These are phyloP conservation scores for Clarireedia homoeocarpa DNA, from an alignment of 2,329 filamentous ascomycete species.

Conservation along the genomic window DNA sequence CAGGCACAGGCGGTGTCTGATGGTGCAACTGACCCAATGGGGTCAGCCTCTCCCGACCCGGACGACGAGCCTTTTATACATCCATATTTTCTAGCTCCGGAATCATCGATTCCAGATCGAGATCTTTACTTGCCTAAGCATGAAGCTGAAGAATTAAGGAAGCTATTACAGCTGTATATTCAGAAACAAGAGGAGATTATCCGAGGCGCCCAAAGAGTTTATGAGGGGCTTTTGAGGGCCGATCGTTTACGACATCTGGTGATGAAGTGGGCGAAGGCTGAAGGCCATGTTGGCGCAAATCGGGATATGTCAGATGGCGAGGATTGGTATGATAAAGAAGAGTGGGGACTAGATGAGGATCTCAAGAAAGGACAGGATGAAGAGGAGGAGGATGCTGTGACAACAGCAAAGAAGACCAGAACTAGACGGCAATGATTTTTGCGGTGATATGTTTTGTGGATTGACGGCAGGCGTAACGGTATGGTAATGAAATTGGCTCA, in stretches of 20 bases:
- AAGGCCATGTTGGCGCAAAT: constrained; percentile 59
- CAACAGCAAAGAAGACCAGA: constrained; percentile 42
- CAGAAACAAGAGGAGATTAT: constrained; percentile 83
- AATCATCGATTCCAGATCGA: constrained; percentile 54
- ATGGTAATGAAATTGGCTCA: constrained; percentile 1
- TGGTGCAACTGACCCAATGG: constrained; percentile 29
- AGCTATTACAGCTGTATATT: constrained; percentile 66
- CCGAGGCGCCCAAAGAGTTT: constrained; percentile 58
- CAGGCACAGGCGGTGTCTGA: constrained; percentile 38
- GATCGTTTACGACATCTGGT: constrained; percentile 66
- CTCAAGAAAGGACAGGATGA: constrained; percentile 76
- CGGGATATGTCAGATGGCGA: constrained; percentile 77
- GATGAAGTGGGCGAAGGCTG: constrained; percentile 68
- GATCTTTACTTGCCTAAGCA: constrained; percentile 63
- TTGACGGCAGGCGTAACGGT: constrained; percentile 2
- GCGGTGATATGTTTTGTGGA: background rate
- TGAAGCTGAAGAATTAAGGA: constrained; percentile 73
- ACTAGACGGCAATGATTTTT: constrained; percentile 30
- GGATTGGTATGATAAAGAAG: constrained; percentile 80
- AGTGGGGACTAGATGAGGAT: constrained; percentile 68
- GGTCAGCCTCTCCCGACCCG: constrained; percentile 35
- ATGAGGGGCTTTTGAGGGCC: constrained; percentile 63
- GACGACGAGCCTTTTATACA: constrained; percentile 53
- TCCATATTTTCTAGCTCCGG: constrained; percentile 64
- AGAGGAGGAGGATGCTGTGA: constrained; percentile 64